Evolutionary conservation across 306 rosid species (phyloP), one percentile per base, ranked within the genome.

Genomic region (Acmispon strigosus): DNA sequence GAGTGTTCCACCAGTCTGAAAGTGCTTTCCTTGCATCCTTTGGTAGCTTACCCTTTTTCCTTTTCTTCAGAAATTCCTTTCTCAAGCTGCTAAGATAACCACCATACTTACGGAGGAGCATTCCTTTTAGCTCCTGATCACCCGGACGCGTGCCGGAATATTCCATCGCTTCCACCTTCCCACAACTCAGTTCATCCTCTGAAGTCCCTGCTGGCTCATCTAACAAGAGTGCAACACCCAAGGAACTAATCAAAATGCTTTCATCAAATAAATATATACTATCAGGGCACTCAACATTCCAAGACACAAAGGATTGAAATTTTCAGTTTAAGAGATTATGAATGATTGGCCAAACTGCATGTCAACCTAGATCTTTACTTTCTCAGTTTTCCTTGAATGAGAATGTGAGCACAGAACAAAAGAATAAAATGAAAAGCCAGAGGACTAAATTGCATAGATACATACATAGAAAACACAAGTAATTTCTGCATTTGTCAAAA

Each of bases 31-130:
- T 89, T 58, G 98, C 96, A 69, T 85, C 91, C 71, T 83, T 92
- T 27, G 98, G 96, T n/a, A 92, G 86, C 84, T 92, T 90, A 58
- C 92, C 96, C 63, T 85, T 92, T 88, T 89, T 92, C 48, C 91
- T 83, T 45, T 82, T 86, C 81, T 86, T 89, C 3, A 88, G 58
- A 68, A 89, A 89, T 14, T 88, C 92, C 74, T 84, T 88, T 76
- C 83, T 88, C 78, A 92, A 77, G 72, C 62, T 88, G 78, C 85
- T 75, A 2, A 92, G 86, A 48, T 88, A 88, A 12, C 98, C 98
- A 69, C 95, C 91, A 84, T 92, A 88, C 80, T 89, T 92, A 2
- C 83, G 81, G 63, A 84, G 86, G 2, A 92, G 95, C 88, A 78
- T 84, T 74, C 77, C 96, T 77, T 92, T 92, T 2, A 89, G 84